Conservation (phyloP, 2,329 filamentous ascomycete genomes). For the Didymellaceae sp. region DNA sequence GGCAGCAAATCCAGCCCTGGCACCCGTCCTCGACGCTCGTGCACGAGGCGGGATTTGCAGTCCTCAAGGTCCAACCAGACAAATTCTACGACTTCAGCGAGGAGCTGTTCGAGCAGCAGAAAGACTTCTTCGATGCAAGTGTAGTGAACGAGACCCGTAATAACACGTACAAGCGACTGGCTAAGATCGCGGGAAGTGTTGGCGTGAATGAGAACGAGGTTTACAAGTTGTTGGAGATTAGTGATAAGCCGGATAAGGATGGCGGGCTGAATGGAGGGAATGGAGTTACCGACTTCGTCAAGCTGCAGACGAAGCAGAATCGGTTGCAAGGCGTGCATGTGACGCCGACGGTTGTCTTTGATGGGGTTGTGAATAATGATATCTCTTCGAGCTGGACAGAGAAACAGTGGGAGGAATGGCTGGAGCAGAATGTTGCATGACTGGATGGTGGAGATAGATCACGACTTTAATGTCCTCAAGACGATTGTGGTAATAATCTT, state of each 20-base stretch:
- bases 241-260: constrained; percentile 69
- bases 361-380: constrained; percentile 80
- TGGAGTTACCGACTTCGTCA: constrained; percentile 81
- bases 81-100: constrained; percentile 83
- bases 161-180: constrained; percentile 79
- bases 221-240: constrained; percentile 71
- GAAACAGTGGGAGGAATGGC: constrained; percentile 66
- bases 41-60: constrained; percentile 84
- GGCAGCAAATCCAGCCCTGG: constrained; percentile 94
- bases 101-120: constrained; percentile 72
- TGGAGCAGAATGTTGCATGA: constrained; percentile 69
- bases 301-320: constrained; percentile 80
- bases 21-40: constrained; percentile 75
- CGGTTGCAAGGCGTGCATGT: constrained; percentile 85
- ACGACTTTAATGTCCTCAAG: neutral
- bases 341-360: constrained; percentile 86
- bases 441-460: constrained; percentile 15
- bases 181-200: constrained; percentile 72
- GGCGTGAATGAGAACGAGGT: constrained; percentile 75
- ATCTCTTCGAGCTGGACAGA: constrained; percentile 77
- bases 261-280: constrained; percentile 81
- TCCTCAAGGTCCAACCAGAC: constrained; percentile 71
- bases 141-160: constrained; percentile 87
- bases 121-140: constrained; percentile 81
- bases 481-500: neutral